Evolutionary conservation across 2,329 filamentous ascomycete species (phyloP).

Genomic region (Nothopassalora personata): DNA sequence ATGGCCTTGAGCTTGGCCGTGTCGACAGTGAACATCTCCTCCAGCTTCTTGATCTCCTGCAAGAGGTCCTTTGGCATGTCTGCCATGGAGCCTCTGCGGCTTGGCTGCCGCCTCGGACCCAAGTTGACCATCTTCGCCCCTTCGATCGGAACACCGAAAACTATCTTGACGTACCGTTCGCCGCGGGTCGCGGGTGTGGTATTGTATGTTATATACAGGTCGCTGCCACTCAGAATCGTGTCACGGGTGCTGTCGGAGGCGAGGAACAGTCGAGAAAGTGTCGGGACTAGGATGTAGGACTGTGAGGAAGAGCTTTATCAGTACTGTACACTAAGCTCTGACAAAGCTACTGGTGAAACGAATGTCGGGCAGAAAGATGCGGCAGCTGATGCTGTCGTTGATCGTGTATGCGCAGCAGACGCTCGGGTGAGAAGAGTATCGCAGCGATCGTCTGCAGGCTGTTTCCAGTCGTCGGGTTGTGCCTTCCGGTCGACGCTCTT

Average conservation of each 20-base stretch:
- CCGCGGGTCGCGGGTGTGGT: background rate
- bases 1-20: slow-evolving; percentile 79
- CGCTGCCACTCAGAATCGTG: background rate
- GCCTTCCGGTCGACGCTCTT: background rate
- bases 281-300: background rate
- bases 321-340: slow-evolving; percentile 2
- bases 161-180: slow-evolving; percentile 3
- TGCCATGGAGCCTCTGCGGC: slow-evolving; percentile 78
- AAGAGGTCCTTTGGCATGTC: slow-evolving; percentile 83
- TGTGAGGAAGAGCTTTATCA: slow-evolving; percentile 6
- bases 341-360: background rate
- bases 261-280: background rate
- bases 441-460: background rate
- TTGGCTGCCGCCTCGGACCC: slow-evolving; percentile 59
- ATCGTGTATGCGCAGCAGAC: background rate
- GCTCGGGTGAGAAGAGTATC: background rate
- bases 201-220: background rate
- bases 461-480: background rate
- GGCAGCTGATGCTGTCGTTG: background rate
- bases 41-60: slow-evolving; percentile 74
- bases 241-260: background rate
- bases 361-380: background rate
- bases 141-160: background rate
- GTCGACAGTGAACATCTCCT: slow-evolving; percentile 76
- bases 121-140: slow-evolving; percentile 56